A percentile compares a stretch with the other conserved stretches of the same genome.
These are phyloP conservation scores for Globisporangium orthogonon DNA, from an alignment of 352 stramenopile genomes.

Conservation along the genomic window DNA sequence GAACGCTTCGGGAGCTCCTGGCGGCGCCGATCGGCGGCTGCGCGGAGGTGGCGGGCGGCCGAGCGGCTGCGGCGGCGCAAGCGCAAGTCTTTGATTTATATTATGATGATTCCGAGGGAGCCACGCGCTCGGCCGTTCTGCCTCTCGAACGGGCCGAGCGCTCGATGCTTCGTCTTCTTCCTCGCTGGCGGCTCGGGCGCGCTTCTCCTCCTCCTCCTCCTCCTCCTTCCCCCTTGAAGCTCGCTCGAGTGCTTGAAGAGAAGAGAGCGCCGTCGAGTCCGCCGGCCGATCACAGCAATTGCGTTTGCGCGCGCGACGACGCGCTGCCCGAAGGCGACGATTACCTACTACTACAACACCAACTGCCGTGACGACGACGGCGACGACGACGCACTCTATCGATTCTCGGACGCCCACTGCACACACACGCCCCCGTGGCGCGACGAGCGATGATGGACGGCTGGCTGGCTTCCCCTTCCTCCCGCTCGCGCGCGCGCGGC, in stretches of 20 bases:
- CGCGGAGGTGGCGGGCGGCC: neutral
- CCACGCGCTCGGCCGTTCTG: slow-evolving; percentile 1
- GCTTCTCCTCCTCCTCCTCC: neutral
- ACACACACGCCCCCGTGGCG: neutral
- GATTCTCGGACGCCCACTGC: slow-evolving; percentile 2
- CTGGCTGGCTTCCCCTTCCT: neutral
- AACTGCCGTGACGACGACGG: neutral
- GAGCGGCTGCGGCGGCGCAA: neutral
- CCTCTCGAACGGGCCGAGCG: slow-evolving; percentile 4
- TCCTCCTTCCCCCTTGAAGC: neutral
- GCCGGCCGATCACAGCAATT: slow-evolving; percentile 1
- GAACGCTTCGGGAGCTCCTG: no score
- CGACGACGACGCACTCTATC: slow-evolving; percentile 1
- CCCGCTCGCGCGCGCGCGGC: neutral
- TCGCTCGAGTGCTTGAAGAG: neutral
- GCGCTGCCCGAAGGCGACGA: neutral
- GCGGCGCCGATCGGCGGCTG: neutral
- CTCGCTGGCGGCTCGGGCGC: neutral
- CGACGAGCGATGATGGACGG: neutral
- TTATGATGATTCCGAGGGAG: slow-evolving; percentile 7
- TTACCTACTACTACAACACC: slow-evolving; percentile 2
- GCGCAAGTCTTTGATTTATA: slow-evolving; percentile 12
- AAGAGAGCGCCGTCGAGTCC: neutral
- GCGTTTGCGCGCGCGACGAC: neutral
- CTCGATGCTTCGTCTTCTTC: slow-evolving; percentile 2